phyloP scores from a whole-genome alignment of 495 filamentous ascomycete species.

The Daldinia grandis region DNA sequence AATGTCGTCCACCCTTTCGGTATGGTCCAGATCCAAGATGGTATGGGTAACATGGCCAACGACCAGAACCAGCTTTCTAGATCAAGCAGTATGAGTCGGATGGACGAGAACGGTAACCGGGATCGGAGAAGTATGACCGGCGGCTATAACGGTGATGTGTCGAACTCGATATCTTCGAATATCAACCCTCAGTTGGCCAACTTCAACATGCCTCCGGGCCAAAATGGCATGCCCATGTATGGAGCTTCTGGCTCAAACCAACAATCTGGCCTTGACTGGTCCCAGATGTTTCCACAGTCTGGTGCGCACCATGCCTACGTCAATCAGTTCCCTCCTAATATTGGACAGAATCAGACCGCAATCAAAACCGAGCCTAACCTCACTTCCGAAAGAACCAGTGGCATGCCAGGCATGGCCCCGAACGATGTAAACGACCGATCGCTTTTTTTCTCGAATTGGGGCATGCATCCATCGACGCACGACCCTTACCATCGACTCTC shows the following conservation, averaged over 20 bases:
- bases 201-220: constrained; percentile 61
- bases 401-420: constrained; percentile 52
- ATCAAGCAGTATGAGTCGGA: constrained; percentile 65
- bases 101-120: constrained; percentile 58
- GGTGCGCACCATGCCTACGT: constrained; percentile 69
- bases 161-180: constrained; percentile 61
- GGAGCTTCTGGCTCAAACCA: constrained; percentile 54
- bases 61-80: constrained; percentile 64
- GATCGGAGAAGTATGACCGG: constrained; percentile 64
- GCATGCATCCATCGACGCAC: constrained; percentile 50
- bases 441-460: constrained; percentile 53
- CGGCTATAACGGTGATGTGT: constrained; percentile 59
- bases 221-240: constrained; percentile 63
- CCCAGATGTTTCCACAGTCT: constrained; percentile 73
- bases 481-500: constrained; percentile 62
- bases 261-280: constrained; percentile 67
- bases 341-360: constrained; percentile 61
- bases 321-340: constrained; percentile 66
- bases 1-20: constrained; percentile 61
- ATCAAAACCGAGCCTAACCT: constrained; percentile 60
- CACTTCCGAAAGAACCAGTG: constrained; percentile 50
- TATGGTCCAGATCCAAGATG: constrained; percentile 56
- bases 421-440: constrained; percentile 49
- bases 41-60: constrained; percentile 60
- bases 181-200: constrained; percentile 65